Percentiles rank a stretch among this genome's conserved stretches.
phyloP scores from a whole-genome alignment of 2,329 filamentous ascomycete species.

The Diaporthe australafricana region DNA sequence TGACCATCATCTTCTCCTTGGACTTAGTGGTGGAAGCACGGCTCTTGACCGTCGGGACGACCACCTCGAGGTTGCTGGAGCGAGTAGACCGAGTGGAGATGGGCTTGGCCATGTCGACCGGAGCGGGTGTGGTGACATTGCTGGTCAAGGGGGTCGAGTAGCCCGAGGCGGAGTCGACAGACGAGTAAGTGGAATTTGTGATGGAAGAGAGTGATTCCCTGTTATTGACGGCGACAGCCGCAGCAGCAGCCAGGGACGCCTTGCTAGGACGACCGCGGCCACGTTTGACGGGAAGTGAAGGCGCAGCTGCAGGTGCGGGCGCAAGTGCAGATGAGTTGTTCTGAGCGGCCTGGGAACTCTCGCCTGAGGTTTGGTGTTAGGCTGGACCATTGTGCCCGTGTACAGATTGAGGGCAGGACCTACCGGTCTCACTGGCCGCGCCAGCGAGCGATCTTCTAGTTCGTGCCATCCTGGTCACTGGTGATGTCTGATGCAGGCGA shows the following conservation, averaged over 20 bases:
- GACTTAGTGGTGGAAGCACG: constrained; percentile 53
- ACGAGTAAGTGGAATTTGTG: constrained; percentile 47
- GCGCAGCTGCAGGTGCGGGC: constrained; percentile 4
- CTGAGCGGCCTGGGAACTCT: not conserved
- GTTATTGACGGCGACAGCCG: constrained; percentile 36
- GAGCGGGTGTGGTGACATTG: constrained; percentile 52
- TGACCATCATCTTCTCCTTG: constrained; percentile 41
- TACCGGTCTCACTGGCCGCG: constrained; percentile 23
- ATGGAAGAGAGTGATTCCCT: constrained; percentile 50
- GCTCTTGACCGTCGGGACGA: constrained; percentile 42
- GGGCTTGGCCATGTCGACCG: constrained; percentile 37
- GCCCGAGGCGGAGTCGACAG: constrained; percentile 48
- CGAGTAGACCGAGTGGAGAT: constrained; percentile 33
- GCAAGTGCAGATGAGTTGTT: not conserved
- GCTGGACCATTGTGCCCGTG: not conserved
- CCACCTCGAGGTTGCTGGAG: constrained; percentile 50
- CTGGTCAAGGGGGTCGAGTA: constrained; percentile 58
- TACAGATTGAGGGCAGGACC: not conserved
- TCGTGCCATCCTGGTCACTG: constrained; percentile 22
- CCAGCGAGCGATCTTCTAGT: constrained; percentile 30
- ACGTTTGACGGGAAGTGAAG: constrained; percentile 40
- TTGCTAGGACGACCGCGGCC: constrained; percentile 46
- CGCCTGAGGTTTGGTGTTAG: constrained; percentile 27
- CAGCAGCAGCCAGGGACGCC: constrained; percentile 30
- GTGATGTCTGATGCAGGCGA: not conserved